phyloP scores from a whole-genome alignment of 108 stramenopile genomes.

The Schizochytrium sp. region DNA sequence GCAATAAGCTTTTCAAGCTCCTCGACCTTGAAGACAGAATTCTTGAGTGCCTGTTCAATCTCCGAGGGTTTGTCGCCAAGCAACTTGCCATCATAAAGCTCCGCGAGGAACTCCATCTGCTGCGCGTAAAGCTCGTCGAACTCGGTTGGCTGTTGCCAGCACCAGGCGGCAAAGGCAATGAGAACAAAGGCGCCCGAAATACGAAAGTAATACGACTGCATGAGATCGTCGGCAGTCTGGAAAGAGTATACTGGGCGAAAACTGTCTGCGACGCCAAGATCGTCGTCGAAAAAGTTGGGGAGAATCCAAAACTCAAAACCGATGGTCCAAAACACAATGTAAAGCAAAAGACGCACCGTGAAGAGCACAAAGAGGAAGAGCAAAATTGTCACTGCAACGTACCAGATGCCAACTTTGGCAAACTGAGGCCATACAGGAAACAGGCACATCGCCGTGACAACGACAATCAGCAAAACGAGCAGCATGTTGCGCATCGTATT shows the following conservation, averaged over 20 bases:
- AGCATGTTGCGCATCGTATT: conserved; percentile 45
- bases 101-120: conserved; percentile 94
- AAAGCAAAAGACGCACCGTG: conserved; percentile 70
- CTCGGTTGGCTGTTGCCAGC: conserved; percentile 94
- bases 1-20: conserved; percentile 78
- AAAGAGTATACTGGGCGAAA: conserved; percentile 84
- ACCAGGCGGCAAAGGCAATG: conserved; percentile 91
- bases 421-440: conserved; percentile 51
- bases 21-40: conserved; percentile 81
- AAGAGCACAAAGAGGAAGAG: conserved; percentile 83
- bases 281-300: conserved; percentile 93
- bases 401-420: conserved; percentile 70
- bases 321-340: conserved; percentile 82
- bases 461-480: conserved; percentile 38
- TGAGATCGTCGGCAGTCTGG: conserved; percentile 58
- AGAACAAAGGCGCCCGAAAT: conserved; percentile 77
- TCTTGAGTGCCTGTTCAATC: conserved; percentile 90
- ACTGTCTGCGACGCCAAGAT: conserved; percentile 81
- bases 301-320: conserved; percentile 94
- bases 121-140: conserved; percentile 91
- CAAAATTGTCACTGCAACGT: conserved; percentile 85
- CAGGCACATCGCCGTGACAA: conserved; percentile 42
- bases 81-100: conserved; percentile 92
- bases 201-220: conserved; percentile 69
- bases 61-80: conserved; percentile 81